Evolutionary conservation across 345 rosid genomes (phyloP).

Genomic region (Erysimum cheiranthoides): DNA sequence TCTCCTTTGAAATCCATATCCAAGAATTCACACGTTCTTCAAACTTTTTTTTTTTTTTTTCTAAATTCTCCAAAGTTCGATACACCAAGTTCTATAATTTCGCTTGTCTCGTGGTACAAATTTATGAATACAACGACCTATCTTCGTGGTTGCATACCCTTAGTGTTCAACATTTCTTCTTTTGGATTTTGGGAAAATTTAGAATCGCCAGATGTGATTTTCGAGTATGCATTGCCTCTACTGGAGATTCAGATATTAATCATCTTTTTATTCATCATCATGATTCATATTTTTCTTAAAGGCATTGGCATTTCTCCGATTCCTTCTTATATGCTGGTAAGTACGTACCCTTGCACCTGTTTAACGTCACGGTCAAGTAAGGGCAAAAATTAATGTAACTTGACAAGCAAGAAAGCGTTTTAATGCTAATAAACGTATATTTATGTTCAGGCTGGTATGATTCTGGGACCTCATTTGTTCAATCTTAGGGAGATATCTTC

Average conservation of each 20-base stretch:
- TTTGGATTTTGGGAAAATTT: slow-evolving; percentile 30
- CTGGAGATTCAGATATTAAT: slow-evolving; percentile 32
- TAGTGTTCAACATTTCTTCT: slow-evolving; percentile 30
- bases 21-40: background rate
- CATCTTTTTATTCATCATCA: background rate
- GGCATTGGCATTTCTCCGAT: background rate
- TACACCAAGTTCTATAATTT: background rate
- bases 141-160: slow-evolving; percentile 7
- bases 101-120: background rate
- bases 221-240: slow-evolving; percentile 36
- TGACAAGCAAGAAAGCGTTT: background rate
- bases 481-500: slow-evolving; percentile 30
- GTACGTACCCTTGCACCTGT: background rate
- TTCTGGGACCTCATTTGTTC: slow-evolving; percentile 31
- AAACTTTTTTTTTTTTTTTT: background rate
- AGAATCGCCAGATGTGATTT: slow-evolving; percentile 2
- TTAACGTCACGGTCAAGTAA: background rate
- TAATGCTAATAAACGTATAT: background rate
- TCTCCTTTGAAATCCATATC: background rate
- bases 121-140: slow-evolving; percentile 35
- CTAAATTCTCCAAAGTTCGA: background rate
- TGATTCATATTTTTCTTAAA: slow-evolving; percentile 20
- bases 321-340: slow-evolving; percentile 22
- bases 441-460: slow-evolving; percentile 40
- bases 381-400: background rate